Percentiles rank a stretch among this genome's conserved stretches.
phyloP scores from a whole-genome alignment of 345 rosid genomes.

The Schrenkiella parvula region DNA sequence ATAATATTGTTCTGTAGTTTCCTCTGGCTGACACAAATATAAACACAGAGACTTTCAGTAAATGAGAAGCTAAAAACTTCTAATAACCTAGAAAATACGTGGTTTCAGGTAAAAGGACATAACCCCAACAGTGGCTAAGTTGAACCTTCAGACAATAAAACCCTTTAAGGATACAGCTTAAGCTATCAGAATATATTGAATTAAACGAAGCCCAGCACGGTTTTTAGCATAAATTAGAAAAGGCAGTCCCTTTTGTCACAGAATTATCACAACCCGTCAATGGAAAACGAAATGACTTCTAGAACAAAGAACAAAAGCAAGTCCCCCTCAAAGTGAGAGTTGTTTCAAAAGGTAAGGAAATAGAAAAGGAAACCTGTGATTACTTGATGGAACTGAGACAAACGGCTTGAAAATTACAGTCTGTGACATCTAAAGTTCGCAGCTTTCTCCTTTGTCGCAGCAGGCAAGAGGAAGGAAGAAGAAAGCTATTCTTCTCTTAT shows the following conservation, averaged over 20 bases:
- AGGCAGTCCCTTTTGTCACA: neutral
- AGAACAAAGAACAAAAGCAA: constrained; percentile 5
- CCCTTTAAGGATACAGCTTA: neutral
- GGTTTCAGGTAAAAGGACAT: neutral
- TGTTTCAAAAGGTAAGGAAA: neutral
- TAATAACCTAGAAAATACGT: neutral
- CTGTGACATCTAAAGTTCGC: constrained; percentile 33
- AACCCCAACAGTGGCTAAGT: constrained; percentile 3
- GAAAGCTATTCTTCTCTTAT: constrained; percentile 17
- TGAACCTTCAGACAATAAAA: neutral
- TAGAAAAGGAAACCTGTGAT: constrained; percentile 33
- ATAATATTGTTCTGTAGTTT: constrained; percentile 20
- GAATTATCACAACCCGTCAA: neutral
- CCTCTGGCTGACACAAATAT: constrained; percentile 27
- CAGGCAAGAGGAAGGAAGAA: constrained; percentile 4
- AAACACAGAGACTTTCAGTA: constrained; percentile 4
- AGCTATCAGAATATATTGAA: constrained; percentile 4
- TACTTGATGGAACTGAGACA: constrained; percentile 36
- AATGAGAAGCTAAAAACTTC: neutral
- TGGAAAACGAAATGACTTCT: neutral
- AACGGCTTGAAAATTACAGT: constrained; percentile 33
- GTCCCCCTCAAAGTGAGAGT: neutral
- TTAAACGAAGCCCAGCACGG: neutral
- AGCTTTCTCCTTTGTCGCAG: constrained; percentile 15
- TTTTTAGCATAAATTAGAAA: neutral